phyloP scores from a whole-genome alignment of 495 filamentous ascomycete genomes.

The Xylaria cubensis region DNA sequence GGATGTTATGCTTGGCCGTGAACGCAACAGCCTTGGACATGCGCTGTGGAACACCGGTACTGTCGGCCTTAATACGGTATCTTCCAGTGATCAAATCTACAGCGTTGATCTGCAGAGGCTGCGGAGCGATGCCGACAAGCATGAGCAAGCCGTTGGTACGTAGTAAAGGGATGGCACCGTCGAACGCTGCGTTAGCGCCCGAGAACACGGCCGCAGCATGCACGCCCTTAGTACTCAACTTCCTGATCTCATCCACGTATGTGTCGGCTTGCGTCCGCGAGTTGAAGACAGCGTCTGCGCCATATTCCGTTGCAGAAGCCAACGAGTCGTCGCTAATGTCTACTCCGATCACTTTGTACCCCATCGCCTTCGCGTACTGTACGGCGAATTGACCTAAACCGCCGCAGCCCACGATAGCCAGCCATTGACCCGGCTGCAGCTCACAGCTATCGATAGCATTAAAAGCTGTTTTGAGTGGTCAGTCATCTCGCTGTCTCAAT shows the following conservation, averaged over 20 bases:
- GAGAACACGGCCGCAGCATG: slow-evolving; percentile 48
- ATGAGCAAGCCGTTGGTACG: slow-evolving; percentile 43
- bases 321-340: slow-evolving; percentile 66
- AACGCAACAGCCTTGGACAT: slow-evolving; percentile 41
- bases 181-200: slow-evolving; percentile 41
- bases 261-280: slow-evolving; percentile 39
- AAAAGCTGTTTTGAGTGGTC: slow-evolving; percentile 33
- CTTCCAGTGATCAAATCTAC: slow-evolving; percentile 30
- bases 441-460: slow-evolving; percentile 49
- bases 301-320: slow-evolving; percentile 58
- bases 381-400: slow-evolving; percentile 65
- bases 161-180: slow-evolving; percentile 15
- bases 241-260: slow-evolving; percentile 39
- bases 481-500: neutral
- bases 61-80: slow-evolving; percentile 35
- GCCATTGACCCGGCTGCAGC: slow-evolving; percentile 43
- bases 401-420: slow-evolving; percentile 69
- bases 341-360: slow-evolving; percentile 62
- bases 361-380: slow-evolving; percentile 72
- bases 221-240: slow-evolving; percentile 41
- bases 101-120: slow-evolving; percentile 37
- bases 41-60: slow-evolving; percentile 44
- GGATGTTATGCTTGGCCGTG: slow-evolving; percentile 45
- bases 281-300: slow-evolving; percentile 54
- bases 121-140: slow-evolving; percentile 48